These are phyloP conservation scores for Gamarada debralockiae DNA, from an alignment of 495 filamentous ascomycete species.

Conservation along the genomic window DNA sequence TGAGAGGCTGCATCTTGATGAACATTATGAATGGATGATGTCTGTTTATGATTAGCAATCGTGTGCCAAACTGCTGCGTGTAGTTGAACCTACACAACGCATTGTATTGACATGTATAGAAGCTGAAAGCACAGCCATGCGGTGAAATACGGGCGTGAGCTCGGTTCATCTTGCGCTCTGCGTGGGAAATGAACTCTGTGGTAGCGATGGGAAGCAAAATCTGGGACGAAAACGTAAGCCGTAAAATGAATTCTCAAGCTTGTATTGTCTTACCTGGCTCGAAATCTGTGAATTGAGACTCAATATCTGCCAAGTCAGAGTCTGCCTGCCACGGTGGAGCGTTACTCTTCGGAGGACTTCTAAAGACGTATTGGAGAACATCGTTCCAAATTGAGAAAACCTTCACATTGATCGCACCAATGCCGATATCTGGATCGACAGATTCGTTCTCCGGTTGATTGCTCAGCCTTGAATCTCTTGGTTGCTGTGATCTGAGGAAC, in stretches of 20 bases:
- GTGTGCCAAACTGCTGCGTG: background rate
- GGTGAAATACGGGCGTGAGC: slow-evolving; percentile 4
- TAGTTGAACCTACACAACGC: slow-evolving; percentile 3
- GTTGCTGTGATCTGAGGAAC: background rate
- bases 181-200: slow-evolving; percentile 8
- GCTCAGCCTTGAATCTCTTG: background rate
- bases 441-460: background rate
- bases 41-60: background rate
- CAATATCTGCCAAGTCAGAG: slow-evolving; percentile 10
- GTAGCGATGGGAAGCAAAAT: slow-evolving; percentile 11
- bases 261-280: slow-evolving; percentile 6
- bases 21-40: slow-evolving; percentile 18
- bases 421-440: background rate
- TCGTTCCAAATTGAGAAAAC: slow-evolving; percentile 13
- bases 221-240: background rate
- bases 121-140: slow-evolving; percentile 15
- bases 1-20: slow-evolving; percentile 14
- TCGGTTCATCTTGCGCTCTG: slow-evolving; percentile 7
- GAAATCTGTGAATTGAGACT: slow-evolving; percentile 11
- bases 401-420: background rate
- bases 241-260: background rate
- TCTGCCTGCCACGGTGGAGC: slow-evolving; percentile 6
- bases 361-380: slow-evolving; percentile 11
- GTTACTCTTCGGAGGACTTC: slow-evolving; percentile 1
- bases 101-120: slow-evolving; percentile 15